Evolutionary conservation across 1,139 yeast species (phyloP), one percentile per base, ranked within the genome.

Genomic region (Saccharomyces hybrid): DNA sequence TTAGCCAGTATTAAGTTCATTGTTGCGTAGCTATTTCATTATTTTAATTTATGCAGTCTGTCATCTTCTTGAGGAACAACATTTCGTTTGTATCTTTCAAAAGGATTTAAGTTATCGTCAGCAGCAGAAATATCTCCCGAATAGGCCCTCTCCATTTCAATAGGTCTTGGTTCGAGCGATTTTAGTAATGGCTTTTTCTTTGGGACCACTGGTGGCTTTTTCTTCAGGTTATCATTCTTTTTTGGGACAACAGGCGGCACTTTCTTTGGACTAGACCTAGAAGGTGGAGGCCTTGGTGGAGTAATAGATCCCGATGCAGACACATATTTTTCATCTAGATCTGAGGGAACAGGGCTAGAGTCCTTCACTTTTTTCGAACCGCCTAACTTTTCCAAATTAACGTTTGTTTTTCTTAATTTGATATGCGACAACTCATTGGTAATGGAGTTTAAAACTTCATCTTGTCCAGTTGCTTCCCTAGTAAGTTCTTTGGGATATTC

Each of bases 61-160:
- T 73, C 70, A 27, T 65, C 63, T 47, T 69, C 68, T 27, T 62
- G 55, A 1, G 76, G 76, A 13, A 73, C 76, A 5, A 73, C 75
- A 41, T 67, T 66, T 54, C 65, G 71, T 55, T 70, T 56, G 51
- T 73, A 73, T 29, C 66, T 64, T 9, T 64, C 62, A 59, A 73
- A 73, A 31, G 76, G 76, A 53, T 73, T 64, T n/a, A 56, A 59
- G n/a, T 53, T 55, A 53, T 49, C 54, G 23, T 51, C 51, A n/a
- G 34, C 48, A 16, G 50, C 49, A 16, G 28, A 53, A 2, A 49
- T 51, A 6, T 46, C 54, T 34, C 41, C 19, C 6, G 51, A 25
- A 14, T 27, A 44, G 5, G 41, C 9, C 29, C 48, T 51, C 19
- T 16, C 42, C 19, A 46, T 46, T 27, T 52, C 47, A 48, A 26